Percentiles rank a stretch among this genome's conserved stretches.
phyloP scores from a whole-genome alignment of 345 rosid genomes.

The Crucihimalaya himalaica region DNA sequence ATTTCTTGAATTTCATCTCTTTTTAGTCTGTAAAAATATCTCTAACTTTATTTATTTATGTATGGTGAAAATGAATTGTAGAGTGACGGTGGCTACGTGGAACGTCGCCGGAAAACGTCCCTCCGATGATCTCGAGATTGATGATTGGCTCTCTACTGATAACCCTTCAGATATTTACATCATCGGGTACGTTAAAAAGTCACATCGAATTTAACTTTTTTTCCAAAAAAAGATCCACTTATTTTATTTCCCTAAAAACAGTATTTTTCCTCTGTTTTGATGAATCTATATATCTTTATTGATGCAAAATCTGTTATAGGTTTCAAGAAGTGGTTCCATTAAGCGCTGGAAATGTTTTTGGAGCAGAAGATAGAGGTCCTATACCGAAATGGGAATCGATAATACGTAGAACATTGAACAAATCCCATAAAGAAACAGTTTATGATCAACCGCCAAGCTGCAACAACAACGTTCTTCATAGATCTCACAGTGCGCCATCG shows the following conservation, averaged over 20 bases:
- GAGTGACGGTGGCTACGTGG: slow-evolving; percentile 92
- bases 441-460: slow-evolving; percentile 50
- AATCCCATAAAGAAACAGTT: slow-evolving; percentile 55
- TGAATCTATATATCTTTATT: neutral
- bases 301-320: slow-evolving; percentile 39
- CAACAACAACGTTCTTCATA: slow-evolving; percentile 32
- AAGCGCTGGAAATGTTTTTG: slow-evolving; percentile 92
- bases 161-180: slow-evolving; percentile 87
- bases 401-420: slow-evolving; percentile 88
- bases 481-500: slow-evolving; percentile 75
- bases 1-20: neutral
- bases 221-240: neutral
- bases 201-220: neutral
- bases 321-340: slow-evolving; percentile 97
- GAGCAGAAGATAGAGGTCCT: slow-evolving; percentile 88
- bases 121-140: slow-evolving; percentile 67
- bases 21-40: neutral
- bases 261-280: slow-evolving; percentile 16
- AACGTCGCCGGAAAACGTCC: slow-evolving; percentile 95
- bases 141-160: slow-evolving; percentile 84
- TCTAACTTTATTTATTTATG: neutral
- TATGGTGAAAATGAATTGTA: slow-evolving; percentile 29
- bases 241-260: neutral
- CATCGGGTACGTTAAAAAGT: slow-evolving; percentile 60
- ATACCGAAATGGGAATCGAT: slow-evolving; percentile 91